A percentile compares a stretch with the other conserved stretches of the same genome.
Conservation (phyloP, 2,329 filamentous ascomycete species). For the Aspergillus sp. region DNA sequence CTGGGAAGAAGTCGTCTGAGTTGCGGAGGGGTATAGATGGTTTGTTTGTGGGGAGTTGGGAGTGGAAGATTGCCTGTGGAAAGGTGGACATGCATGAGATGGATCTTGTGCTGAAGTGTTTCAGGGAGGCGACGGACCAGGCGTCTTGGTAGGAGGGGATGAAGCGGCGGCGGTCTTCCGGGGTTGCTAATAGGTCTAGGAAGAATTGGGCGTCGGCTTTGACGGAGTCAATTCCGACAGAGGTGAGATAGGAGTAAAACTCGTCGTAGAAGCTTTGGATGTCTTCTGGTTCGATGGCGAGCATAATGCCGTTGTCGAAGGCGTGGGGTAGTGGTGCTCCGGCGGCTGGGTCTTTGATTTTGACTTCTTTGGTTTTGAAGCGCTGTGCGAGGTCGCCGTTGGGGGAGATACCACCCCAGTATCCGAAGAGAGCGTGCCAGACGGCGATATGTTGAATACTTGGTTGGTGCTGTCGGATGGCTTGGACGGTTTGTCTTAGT, state of each 20-base stretch:
- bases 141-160: conserved; percentile 74
- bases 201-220: conserved; percentile 94
- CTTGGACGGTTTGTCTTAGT: conserved; percentile 61
- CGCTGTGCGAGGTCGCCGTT: conserved; percentile 64
- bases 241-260: conserved; percentile 76
- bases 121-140: conserved; percentile 71
- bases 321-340: conserved; percentile 38
- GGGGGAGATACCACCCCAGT: conserved; percentile 84
- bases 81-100: conserved; percentile 95
- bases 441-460: conserved; percentile 79
- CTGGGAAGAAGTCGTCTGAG: conserved; percentile 84
- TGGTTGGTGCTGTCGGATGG: conserved; percentile 62
- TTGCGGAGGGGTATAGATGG: conserved; percentile 73
- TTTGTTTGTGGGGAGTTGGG: conserved; percentile 68
- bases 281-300: conserved; percentile 67
- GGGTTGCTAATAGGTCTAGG: conserved; percentile 65
- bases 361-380: conserved; percentile 65
- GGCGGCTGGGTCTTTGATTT: conserved; percentile 47
- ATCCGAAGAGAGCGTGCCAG: conserved; percentile 84
- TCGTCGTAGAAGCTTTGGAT: conserved; percentile 75
- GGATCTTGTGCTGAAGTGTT: conserved; percentile 67
- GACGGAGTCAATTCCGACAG: conserved; percentile 71
- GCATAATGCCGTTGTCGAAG: conserved; percentile 50
- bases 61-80: conserved; percentile 79
- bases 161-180: conserved; percentile 63